These are phyloP conservation scores for Talaromyces sp. DNA, from an alignment of 2,329 filamentous ascomycete species.

Conservation along the genomic window DNA sequence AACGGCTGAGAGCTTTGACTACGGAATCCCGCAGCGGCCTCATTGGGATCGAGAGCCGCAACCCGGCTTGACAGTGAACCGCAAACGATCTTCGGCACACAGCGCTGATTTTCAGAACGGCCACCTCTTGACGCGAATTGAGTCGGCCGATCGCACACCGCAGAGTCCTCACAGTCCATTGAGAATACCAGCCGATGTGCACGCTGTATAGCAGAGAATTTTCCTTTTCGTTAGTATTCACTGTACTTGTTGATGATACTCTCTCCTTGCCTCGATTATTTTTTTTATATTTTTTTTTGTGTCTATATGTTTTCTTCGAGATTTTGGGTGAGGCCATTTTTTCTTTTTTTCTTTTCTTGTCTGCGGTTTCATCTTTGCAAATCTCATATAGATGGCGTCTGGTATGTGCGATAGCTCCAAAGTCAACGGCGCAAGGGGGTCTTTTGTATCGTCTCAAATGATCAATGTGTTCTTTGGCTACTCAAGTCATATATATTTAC, in stretches of 20 bases:
- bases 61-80: constrained; percentile 67
- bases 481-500: constrained; percentile 7
- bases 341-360: constrained; percentile 22
- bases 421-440: constrained; percentile 25
- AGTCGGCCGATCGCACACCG: constrained; percentile 51
- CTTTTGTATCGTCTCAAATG: constrained; percentile 3
- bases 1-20: constrained; percentile 49
- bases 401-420: constrained; percentile 24
- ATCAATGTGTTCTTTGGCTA: constrained; percentile 3
- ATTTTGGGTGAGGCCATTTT: constrained; percentile 10
- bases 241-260: constrained; percentile 21
- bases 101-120: constrained; percentile 90
- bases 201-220: constrained; percentile 21
- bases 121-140: constrained; percentile 75
- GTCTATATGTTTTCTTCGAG: constrained; percentile 27
- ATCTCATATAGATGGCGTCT: constrained; percentile 33
- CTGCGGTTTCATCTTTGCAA: constrained; percentile 23
- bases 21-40: constrained; percentile 46
- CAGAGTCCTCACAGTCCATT: constrained; percentile 29
- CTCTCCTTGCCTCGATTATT: constrained; percentile 15
- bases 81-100: constrained; percentile 78
- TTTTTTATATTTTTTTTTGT: constrained; percentile 8
- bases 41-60: constrained; percentile 50
- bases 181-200: constrained; percentile 26
- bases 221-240: constrained; percentile 22